Evolutionary conservation across 2,329 filamentous ascomycete species (phyloP).

Genomic region (Tolypocladium pustulatum): DNA sequence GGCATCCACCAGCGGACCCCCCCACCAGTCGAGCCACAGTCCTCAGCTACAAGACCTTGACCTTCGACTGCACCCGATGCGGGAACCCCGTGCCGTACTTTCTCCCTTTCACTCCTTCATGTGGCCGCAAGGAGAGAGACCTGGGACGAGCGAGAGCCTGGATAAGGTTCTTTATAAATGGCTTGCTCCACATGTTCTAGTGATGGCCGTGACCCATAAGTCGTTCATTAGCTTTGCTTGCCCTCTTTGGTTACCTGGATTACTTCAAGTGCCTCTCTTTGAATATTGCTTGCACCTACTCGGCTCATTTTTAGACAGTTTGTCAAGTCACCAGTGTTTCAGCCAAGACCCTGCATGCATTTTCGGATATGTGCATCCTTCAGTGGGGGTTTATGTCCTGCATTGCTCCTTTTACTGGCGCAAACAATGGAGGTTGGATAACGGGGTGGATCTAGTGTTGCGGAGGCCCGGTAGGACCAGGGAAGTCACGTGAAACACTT

Average conservation of each 20-base stretch:
- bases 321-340: background rate
- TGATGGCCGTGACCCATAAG: constrained; percentile 3
- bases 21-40: background rate
- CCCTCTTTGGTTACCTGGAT: constrained; percentile 2
- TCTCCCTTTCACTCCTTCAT: constrained; percentile 2
- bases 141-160: background rate
- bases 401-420: too few relatives aligned
- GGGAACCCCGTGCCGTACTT: constrained; percentile 4
- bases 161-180: background rate
- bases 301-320: background rate
- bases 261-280: constrained; percentile 1
- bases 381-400: too few relatives aligned
- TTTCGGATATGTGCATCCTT: too few relatives aligned
- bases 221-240: background rate
- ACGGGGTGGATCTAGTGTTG: too few relatives aligned
- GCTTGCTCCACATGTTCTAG: background rate
- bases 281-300: background rate
- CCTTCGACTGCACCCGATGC: constrained; percentile 1
- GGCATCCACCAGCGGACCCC: background rate
- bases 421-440: too few relatives aligned
- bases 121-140: constrained; percentile 1
- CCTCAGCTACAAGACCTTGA: constrained; percentile 3
- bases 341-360: too few relatives aligned
- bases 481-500: too few relatives aligned
- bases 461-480: too few relatives aligned